These are phyloP conservation scores for Hermanozyma aechmeae DNA, from an alignment of 805 yeast genomes.

Conservation along the genomic window DNA sequence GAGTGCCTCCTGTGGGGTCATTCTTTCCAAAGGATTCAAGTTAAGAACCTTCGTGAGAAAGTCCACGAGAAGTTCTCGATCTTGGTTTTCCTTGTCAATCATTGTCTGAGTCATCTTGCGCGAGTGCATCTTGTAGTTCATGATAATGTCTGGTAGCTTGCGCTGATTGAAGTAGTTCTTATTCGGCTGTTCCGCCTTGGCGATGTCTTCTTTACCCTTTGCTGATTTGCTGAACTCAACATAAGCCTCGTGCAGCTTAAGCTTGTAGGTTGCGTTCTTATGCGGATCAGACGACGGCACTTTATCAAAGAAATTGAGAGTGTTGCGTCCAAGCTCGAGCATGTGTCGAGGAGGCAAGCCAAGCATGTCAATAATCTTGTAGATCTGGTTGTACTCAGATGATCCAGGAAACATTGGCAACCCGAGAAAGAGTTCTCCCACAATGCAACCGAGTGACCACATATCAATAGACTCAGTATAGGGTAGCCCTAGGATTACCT, in stretches of 20 bases:
- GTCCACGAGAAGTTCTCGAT: constrained; percentile 64
- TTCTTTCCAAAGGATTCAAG: constrained; percentile 84
- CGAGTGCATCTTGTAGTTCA: constrained; percentile 63
- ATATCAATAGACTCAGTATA: constrained; percentile 90
- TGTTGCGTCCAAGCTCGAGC: constrained; percentile 90
- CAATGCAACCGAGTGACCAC: constrained; percentile 95
- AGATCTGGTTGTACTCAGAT: constrained; percentile 84
- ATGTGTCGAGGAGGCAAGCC: constrained; percentile 92
- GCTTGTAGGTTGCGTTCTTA: constrained; percentile 20
- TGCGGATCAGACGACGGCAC: constrained; percentile 12
- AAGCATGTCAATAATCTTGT: constrained; percentile 71
- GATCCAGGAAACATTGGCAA: constrained; percentile 92
- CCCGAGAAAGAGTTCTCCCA: constrained; percentile 85
- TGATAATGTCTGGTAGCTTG: constrained; percentile 60
- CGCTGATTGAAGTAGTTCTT: constrained; percentile 70
- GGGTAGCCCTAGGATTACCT: constrained; percentile 84
- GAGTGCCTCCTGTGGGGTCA: constrained; percentile 95
- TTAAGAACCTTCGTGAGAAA: constrained; percentile 71
- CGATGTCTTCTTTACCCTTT: constrained; percentile 20
- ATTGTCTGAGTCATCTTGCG: constrained; percentile 42
- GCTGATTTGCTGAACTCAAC: constrained; percentile 15
- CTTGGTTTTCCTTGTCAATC: constrained; percentile 64
- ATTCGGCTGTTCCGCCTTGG: constrained; percentile 61
- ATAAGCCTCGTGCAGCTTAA: constrained; percentile 30
- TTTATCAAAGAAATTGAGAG: constrained; percentile 58